A percentile compares a stretch with the other conserved stretches of the same genome.
phyloP scores from a whole-genome alignment of 495 filamentous ascomycete genomes.

The Aspergillus cristatus region DNA sequence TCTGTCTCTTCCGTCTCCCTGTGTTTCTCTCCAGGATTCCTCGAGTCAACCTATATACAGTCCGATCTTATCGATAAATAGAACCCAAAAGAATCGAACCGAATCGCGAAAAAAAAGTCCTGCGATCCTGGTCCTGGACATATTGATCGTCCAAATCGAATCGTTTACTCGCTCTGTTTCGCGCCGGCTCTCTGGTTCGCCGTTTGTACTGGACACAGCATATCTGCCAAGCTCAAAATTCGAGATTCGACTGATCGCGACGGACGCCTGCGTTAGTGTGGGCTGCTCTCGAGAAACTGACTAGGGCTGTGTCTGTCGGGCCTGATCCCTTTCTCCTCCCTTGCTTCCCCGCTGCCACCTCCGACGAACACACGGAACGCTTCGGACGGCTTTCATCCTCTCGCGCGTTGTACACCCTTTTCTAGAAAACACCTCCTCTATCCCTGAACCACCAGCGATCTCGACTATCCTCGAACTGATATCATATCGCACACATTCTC shows the following conservation, averaged over 20 bases:
- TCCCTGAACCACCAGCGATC: neutral
- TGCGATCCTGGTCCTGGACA: too few species aligned
- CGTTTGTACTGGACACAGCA: constrained; percentile 6
- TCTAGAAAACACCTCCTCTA: too few species aligned
- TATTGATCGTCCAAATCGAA: too few species aligned
- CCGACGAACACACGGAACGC: constrained; percentile 7
- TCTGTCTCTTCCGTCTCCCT: too few species aligned
- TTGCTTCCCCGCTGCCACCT: constrained; percentile 17
- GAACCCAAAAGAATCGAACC: too few species aligned
- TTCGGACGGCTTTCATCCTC: neutral
- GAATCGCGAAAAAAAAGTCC: too few species aligned
- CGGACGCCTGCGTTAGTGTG: constrained; percentile 26
- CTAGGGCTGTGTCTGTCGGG: constrained; percentile 17
- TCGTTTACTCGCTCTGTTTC: too few species aligned
- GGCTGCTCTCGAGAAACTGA: constrained; percentile 12
- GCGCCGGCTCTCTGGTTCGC: too few species aligned
- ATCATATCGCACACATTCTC: neutral
- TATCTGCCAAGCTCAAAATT: constrained; percentile 20
- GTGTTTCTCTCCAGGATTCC: too few species aligned
- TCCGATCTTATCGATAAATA: too few species aligned
- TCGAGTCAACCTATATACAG: too few species aligned
- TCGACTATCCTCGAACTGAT: neutral
- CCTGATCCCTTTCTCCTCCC: constrained; percentile 22
- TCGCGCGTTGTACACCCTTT: too few species aligned
- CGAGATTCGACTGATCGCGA: constrained; percentile 15